These are phyloP conservation scores for Gossypium herbaceum DNA, from an alignment of 345 rosid species.

Conservation along the genomic window DNA sequence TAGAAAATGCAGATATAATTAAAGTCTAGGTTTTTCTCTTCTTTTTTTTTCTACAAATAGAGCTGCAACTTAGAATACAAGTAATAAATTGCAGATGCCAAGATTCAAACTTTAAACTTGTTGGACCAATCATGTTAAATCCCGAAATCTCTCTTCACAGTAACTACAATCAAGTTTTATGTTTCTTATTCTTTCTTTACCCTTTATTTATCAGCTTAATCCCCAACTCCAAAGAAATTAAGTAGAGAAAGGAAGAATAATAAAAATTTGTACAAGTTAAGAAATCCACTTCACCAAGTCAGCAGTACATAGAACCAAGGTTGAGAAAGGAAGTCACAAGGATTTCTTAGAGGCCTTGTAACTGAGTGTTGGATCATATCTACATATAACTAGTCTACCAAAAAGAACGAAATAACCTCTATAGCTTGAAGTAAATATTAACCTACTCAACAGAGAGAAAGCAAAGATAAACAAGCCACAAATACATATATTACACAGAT, in stretches of 20 bases:
- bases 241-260: neutral
- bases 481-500: conserved; percentile 30
- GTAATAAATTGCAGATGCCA: too few relatives aligned
- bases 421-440: conserved; percentile 30
- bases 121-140: too few relatives aligned
- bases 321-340: conserved; percentile 21
- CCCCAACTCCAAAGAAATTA: too few relatives aligned
- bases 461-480: conserved; percentile 25
- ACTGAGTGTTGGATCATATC: conserved; percentile 29
- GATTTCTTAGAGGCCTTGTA: conserved; percentile 18
- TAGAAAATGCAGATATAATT: too few relatives aligned
- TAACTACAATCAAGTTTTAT: too few relatives aligned
- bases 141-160: too few relatives aligned
- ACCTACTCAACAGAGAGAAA: conserved; percentile 15
- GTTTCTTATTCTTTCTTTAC: too few relatives aligned
- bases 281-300: conserved; percentile 36
- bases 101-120: too few relatives aligned
- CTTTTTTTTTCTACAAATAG: too few relatives aligned
- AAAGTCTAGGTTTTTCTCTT: too few relatives aligned
- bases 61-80: too few relatives aligned
- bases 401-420: conserved; percentile 37
- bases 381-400: conserved; percentile 38
- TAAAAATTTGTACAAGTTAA: conserved; percentile 29
- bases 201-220: too few relatives aligned
- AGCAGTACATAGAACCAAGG: conserved; percentile 34